Percentiles rank a stretch among this genome's conserved stretches.
phyloP scores from a whole-genome alignment of 2,329 filamentous ascomycete species.

The Dothideomycetes sp. region DNA sequence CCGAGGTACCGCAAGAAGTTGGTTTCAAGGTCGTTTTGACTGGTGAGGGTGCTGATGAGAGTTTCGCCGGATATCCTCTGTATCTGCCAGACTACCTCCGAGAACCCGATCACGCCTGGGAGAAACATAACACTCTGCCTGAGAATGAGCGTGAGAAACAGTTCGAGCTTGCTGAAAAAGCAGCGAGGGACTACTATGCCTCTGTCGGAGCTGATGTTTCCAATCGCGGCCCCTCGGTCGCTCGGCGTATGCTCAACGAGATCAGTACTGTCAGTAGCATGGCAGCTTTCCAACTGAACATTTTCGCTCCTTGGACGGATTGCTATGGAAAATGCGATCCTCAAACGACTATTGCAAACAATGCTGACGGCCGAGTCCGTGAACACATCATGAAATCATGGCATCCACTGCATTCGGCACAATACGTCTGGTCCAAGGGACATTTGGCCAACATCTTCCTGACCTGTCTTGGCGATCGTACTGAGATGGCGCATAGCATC shows the following conservation, averaged over 20 bases:
- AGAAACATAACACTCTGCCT: constrained; percentile 18
- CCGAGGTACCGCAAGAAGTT: constrained; percentile 32
- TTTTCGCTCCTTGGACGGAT: constrained; percentile 29
- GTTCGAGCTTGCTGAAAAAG: constrained; percentile 19
- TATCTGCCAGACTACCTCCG: constrained; percentile 41
- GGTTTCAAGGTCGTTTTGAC: constrained; percentile 48
- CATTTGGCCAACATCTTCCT: constrained; percentile 33
- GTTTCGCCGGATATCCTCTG: constrained; percentile 44
- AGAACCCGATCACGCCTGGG: constrained; percentile 36
- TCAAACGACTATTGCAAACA: constrained; percentile 27
- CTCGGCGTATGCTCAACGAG: constrained; percentile 31
- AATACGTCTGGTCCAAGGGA: constrained; percentile 31
- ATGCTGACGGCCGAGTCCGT: constrained; percentile 24
- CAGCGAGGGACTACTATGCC: constrained; percentile 21
- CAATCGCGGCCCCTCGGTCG: constrained; percentile 22
- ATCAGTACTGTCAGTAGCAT: constrained; percentile 30
- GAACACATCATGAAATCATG: constrained; percentile 26
- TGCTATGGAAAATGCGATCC: constrained; percentile 24
- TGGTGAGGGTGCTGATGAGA: constrained; percentile 38
- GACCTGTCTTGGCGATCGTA: constrained; percentile 36
- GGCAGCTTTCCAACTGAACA: constrained; percentile 27
- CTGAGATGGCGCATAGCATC: constrained; percentile 36
- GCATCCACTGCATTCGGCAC: constrained; percentile 34
- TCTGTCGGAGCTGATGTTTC: constrained; percentile 22
- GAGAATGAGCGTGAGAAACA: constrained; percentile 19